phyloP scores from a whole-genome alignment of 2,329 filamentous ascomycete genomes.

The Onygenales sp. region DNA sequence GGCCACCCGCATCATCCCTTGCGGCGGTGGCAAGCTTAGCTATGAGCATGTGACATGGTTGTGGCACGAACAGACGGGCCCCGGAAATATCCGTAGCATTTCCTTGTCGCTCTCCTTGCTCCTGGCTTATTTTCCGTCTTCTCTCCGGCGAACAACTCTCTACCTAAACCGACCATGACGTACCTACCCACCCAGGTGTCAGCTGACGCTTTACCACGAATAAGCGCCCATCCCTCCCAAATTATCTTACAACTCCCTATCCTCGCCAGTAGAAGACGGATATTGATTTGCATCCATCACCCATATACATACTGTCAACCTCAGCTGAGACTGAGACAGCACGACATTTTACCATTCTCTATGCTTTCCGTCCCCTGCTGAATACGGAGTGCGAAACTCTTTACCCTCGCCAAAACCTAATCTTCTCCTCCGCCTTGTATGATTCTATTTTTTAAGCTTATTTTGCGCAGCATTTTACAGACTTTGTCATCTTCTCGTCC shows the following conservation, averaged over 20 bases:
- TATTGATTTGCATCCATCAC: background rate
- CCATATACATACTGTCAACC: background rate
- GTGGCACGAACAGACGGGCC: background rate
- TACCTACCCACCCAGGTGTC: too few relatives aligned
- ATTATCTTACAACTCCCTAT: background rate
- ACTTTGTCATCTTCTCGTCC: slow-evolving; percentile 5
- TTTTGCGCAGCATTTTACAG: background rate
- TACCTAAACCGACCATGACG: too few relatives aligned
- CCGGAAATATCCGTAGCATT: background rate
- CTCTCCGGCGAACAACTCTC: too few relatives aligned
- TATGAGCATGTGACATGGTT: background rate
- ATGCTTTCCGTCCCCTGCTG: background rate
- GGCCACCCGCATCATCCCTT: background rate
- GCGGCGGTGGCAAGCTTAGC: background rate
- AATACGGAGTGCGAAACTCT: slow-evolving; percentile 1
- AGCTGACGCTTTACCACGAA: too few relatives aligned
- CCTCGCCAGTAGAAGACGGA: background rate
- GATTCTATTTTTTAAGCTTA: background rate
- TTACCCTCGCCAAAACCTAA: background rate
- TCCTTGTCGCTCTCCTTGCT: background rate
- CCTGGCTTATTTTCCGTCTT: background rate
- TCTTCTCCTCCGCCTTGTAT: background rate
- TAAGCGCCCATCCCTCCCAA: too few relatives aligned
- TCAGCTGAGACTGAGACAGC: background rate
- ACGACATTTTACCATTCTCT: background rate